phyloP scores from a whole-genome alignment of 371 early-diverging fungal genomes.

The Quaeritorhiza haematococci region DNA sequence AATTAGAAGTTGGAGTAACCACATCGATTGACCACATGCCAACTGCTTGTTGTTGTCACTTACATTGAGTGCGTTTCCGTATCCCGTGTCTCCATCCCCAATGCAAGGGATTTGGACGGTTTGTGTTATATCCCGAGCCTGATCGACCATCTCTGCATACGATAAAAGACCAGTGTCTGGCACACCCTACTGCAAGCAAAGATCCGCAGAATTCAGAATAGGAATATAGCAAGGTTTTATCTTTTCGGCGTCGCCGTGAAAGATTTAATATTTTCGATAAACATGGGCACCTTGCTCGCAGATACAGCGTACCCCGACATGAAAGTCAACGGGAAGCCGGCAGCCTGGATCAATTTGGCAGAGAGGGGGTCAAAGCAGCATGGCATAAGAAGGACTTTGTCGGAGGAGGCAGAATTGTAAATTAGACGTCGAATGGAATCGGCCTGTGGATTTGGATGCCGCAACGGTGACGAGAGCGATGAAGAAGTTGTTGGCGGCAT shows the following conservation, averaged over 20 bases:
- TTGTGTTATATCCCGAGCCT: background rate
- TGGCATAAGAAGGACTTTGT: background rate
- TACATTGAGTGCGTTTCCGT: background rate
- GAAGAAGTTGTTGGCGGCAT: no score
- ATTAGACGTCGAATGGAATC: no score
- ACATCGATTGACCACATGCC: no score
- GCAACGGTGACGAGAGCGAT: no score
- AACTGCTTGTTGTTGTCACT: no score
- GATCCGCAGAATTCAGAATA: background rate
- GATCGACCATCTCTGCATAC: background rate
- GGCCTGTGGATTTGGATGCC: no score
- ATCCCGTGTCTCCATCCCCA: constrained; percentile 1
- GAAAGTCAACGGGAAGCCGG: background rate
- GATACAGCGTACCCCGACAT: constrained; percentile 1
- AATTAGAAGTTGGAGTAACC: no score
- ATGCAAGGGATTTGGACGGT: constrained; percentile 1
- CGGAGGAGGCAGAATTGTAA: no score
- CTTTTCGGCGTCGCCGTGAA: background rate
- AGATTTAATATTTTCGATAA: background rate
- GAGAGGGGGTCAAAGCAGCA: background rate
- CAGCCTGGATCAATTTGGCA: background rate
- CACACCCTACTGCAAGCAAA: background rate
- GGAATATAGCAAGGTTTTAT: background rate
- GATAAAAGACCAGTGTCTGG: background rate
- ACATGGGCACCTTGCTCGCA: background rate